These are phyloP conservation scores for Peronospora destructor DNA, from an alignment of 352 stramenopile species.

Conservation along the genomic window DNA sequence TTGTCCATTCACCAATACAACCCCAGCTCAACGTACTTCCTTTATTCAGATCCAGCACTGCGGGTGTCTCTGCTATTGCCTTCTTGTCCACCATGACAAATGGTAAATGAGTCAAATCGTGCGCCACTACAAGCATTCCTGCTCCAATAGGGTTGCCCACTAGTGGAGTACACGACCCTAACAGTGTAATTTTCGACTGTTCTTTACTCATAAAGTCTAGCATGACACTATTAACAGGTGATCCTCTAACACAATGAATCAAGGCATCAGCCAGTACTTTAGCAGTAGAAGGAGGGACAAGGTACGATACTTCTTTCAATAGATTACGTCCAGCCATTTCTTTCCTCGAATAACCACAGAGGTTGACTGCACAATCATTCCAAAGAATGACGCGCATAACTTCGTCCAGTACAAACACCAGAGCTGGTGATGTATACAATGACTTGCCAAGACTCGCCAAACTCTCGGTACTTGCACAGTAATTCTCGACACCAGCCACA, in stretches of 20 bases:
- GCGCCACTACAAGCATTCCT: conserved; percentile 76
- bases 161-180: conserved; percentile 66
- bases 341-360: conserved; percentile 69
- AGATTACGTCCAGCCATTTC: conserved; percentile 74
- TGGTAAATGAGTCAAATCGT: conserved; percentile 52
- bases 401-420: conserved; percentile 82
- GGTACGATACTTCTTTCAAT: conserved; percentile 58
- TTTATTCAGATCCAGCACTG: conserved; percentile 43
- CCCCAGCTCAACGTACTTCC: conserved; percentile 30
- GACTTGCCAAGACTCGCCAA: conserved; percentile 77
- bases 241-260: conserved; percentile 47
- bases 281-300: conserved; percentile 53
- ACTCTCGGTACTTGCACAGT: conserved; percentile 70
- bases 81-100: conserved; percentile 38
- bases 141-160: conserved; percentile 66
- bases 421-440: conserved; percentile 62
- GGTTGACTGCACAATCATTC: conserved; percentile 73
- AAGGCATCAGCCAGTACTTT: conserved; percentile 53
- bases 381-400: conserved; percentile 82
- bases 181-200: conserved; percentile 49
- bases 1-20: background rate
- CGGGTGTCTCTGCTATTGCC: conserved; percentile 45
- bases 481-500: conserved; percentile 62
- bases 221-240: conserved; percentile 44
- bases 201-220: conserved; percentile 56